Percentiles rank a stretch among this genome's conserved stretches.
phyloP scores from a whole-genome alignment of 2,329 filamentous ascomycete species.

The Colletotrichum sp. region DNA sequence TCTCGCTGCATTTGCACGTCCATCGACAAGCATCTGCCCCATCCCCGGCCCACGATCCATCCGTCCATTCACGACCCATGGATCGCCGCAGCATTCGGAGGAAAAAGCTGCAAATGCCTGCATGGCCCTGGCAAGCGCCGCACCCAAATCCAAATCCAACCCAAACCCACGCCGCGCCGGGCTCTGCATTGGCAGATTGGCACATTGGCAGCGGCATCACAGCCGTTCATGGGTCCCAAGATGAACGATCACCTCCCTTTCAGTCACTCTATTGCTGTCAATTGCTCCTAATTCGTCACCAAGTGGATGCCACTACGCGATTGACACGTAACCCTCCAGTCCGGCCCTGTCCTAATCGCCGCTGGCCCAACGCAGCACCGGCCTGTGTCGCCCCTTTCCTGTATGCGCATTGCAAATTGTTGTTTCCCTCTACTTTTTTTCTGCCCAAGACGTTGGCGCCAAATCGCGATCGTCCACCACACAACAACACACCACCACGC shows the following conservation, averaged over 20 bases:
- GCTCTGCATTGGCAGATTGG: background rate
- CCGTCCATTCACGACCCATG: background rate
- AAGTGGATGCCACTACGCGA: constrained; percentile 14
- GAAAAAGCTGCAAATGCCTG: background rate
- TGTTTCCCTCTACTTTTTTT: background rate
- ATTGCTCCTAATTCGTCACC: constrained; percentile 12
- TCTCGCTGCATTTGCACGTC: background rate
- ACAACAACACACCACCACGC: background rate
- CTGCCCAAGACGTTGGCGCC: background rate
- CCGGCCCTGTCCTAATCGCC: background rate
- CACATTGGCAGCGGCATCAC: constrained; percentile 10
- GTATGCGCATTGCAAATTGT: background rate
- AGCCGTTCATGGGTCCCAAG: background rate
- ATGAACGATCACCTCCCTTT: constrained; percentile 11
- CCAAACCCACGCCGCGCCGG: background rate
- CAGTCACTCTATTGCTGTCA: constrained; percentile 1
- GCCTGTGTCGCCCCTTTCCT: background rate
- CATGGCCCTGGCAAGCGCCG: constrained; percentile 5
- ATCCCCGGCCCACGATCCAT: background rate
- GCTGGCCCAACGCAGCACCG: background rate
- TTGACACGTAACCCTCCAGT: constrained; percentile 15
- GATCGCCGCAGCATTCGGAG: background rate
- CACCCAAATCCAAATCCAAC: background rate
- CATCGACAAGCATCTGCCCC: background rate
- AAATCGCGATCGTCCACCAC: background rate